phyloP scores from a whole-genome alignment of 257 asterid species.

The Eucommia ulmoides region DNA sequence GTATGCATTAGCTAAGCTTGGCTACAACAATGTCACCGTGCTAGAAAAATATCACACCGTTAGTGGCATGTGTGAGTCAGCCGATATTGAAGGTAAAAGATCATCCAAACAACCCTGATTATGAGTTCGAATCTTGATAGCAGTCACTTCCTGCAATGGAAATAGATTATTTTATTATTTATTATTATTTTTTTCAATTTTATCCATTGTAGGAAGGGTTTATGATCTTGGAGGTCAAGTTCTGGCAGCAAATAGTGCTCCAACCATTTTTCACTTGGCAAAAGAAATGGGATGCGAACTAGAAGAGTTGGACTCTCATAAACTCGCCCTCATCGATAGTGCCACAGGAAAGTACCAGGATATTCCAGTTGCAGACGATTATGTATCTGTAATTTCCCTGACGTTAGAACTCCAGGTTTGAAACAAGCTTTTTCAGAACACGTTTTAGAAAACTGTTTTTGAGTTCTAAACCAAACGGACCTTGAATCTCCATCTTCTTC shows the following conservation, averaged over 20 bases:
- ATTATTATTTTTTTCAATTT: too few relatives aligned
- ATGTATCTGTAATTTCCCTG: conserved; percentile 55
- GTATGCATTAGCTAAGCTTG: conserved; percentile 52
- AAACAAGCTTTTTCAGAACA: neutral
- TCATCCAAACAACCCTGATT: too few relatives aligned
- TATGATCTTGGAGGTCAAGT: conserved; percentile 94
- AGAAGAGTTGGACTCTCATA: conserved; percentile 66
- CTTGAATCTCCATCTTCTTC: neutral
- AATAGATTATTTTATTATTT: too few relatives aligned
- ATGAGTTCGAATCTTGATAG: too few relatives aligned
- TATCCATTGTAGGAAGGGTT: conserved; percentile 34
- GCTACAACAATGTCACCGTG: conserved; percentile 53
- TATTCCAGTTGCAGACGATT: conserved; percentile 67
- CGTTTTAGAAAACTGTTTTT: neutral
- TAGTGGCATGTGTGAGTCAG: conserved; percentile 85
- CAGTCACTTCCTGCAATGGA: too few relatives aligned
- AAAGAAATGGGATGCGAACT: conserved; percentile 56
- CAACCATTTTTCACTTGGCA: conserved; percentile 57
- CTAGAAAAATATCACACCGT: conserved; percentile 74
- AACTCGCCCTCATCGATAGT: conserved; percentile 58
- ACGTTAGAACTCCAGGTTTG: conserved; percentile 75
- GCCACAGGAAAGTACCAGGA: conserved; percentile 56
- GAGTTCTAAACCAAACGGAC: too few relatives aligned
- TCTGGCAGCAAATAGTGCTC: conserved; percentile 81
- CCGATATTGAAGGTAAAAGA: conserved; percentile 60